phyloP scores from a whole-genome alignment of 768 basidiomycete species.

The Guyanaporus albipodus region DNA sequence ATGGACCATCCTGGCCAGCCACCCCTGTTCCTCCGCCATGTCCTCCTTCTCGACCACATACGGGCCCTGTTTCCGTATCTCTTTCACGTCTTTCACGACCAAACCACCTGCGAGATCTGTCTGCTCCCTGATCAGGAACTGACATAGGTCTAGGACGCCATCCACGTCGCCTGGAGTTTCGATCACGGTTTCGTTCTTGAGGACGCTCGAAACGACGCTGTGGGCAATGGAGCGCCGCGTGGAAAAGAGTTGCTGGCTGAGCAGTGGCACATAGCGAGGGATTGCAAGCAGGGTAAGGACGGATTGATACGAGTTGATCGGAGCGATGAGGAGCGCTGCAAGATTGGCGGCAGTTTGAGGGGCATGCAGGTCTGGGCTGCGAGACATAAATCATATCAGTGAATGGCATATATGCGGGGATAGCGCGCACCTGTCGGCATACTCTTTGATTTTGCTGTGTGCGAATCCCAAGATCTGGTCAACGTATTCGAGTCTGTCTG shows the following conservation, averaged over 20 bases:
- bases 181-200: conserved; percentile 95
- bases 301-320: conserved; percentile 94
- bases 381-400: neutral
- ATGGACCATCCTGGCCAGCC: conserved; percentile 98
- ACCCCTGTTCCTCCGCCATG: conserved; percentile 97
- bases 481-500: conserved; percentile 94
- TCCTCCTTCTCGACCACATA: conserved; percentile 77
- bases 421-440: conserved; percentile 60
- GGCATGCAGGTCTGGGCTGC: conserved; percentile 82
- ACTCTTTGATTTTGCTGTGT: conserved; percentile 80
- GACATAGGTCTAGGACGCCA: conserved; percentile 88
- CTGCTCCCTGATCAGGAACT: conserved; percentile 87
- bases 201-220: conserved; percentile 87
- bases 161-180: conserved; percentile 93
- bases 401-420: neutral
- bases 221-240: conserved; percentile 92
- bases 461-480: conserved; percentile 94
- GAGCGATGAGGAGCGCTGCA: conserved; percentile 86
- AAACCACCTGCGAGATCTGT: conserved; percentile 46
- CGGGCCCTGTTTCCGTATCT: conserved; percentile 53
- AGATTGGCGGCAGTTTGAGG: conserved; percentile 86
- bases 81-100: conserved; percentile 33
- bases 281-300: conserved; percentile 96
- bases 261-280: conserved; percentile 80
- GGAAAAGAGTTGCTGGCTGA: conserved; percentile 82